Conservation (phyloP, 306 rosid species). For the Sindora glabra region DNA sequence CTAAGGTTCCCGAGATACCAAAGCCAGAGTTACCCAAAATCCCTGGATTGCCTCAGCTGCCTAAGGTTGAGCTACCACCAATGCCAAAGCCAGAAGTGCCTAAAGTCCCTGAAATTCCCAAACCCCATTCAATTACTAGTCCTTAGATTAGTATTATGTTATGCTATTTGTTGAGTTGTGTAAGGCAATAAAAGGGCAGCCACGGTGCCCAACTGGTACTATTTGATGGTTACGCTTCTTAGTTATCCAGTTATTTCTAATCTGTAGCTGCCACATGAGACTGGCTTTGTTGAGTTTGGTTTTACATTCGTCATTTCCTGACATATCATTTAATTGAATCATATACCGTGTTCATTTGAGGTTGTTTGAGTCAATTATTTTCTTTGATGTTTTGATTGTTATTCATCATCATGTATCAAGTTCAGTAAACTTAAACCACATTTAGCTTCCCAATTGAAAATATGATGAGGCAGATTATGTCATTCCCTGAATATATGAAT, state of each 20-base stretch:
- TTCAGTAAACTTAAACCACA: too few species aligned
- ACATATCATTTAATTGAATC: neutral
- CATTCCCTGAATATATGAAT: too few species aligned
- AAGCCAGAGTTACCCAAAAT: neutral
- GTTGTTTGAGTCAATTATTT: conserved; percentile 3
- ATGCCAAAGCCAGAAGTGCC: conserved; percentile 9
- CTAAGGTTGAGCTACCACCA: neutral
- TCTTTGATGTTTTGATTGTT: too few species aligned
- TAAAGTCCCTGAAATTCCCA: neutral
- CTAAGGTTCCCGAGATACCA: neutral
- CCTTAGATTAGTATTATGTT: neutral
- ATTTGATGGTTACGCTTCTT: neutral
- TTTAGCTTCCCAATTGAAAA: too few species aligned
- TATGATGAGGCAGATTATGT: too few species aligned
- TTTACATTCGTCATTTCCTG: too few species aligned
- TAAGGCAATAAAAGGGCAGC: neutral
- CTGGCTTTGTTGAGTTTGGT: conserved; percentile 2
- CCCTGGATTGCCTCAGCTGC: neutral
- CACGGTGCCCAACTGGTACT: neutral
- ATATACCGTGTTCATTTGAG: conserved; percentile 7
- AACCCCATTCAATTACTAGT: neutral
- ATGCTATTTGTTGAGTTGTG: neutral
- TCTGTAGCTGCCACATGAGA: neutral
- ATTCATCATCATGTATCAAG: neutral
- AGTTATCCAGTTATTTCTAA: neutral